Evolutionary conservation across 495 filamentous ascomycete genomes (phyloP).

Genomic region (Neurospora sp.): DNA sequence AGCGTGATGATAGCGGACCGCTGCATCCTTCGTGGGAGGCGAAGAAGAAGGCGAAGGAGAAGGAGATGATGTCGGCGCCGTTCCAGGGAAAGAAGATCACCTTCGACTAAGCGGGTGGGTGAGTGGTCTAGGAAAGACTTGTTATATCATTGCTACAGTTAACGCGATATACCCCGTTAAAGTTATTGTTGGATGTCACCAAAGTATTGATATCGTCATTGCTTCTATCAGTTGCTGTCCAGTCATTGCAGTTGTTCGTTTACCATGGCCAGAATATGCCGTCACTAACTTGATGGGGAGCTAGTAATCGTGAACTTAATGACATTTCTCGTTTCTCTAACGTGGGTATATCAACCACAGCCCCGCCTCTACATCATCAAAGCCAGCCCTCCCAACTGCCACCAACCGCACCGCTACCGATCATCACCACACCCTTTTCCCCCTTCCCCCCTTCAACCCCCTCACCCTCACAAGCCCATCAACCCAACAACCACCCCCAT

Average conservation of each 20-base stretch:
- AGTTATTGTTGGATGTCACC: background rate
- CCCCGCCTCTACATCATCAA: too few relatives aligned
- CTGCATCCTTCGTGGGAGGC: constrained; percentile 95
- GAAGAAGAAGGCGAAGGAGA: constrained; percentile 74
- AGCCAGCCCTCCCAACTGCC: too few relatives aligned
- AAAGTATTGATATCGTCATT: background rate
- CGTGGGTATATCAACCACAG: too few relatives aligned
- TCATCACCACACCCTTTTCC: too few relatives aligned
- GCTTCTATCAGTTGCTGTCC: too few relatives aligned
- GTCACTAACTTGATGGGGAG: too few relatives aligned
- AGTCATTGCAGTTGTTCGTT: too few relatives aligned
- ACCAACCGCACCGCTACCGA: too few relatives aligned
- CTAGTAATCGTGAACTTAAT: too few relatives aligned
- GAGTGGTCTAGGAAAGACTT: background rate
- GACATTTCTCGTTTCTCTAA: too few relatives aligned
- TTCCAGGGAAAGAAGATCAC: constrained; percentile 85
- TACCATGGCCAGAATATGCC: too few relatives aligned
- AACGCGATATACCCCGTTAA: background rate
- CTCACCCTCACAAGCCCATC: background rate
- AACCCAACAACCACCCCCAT: background rate
- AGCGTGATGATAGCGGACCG: constrained; percentile 50
- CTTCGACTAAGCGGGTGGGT: constrained; percentile 53
- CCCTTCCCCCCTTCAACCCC: too few relatives aligned
- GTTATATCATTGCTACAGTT: background rate
- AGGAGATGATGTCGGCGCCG: constrained; percentile 40